Base-by-base conservation (phyloP, 441 rosid species). In the Eruca vesicaria region DNA sequence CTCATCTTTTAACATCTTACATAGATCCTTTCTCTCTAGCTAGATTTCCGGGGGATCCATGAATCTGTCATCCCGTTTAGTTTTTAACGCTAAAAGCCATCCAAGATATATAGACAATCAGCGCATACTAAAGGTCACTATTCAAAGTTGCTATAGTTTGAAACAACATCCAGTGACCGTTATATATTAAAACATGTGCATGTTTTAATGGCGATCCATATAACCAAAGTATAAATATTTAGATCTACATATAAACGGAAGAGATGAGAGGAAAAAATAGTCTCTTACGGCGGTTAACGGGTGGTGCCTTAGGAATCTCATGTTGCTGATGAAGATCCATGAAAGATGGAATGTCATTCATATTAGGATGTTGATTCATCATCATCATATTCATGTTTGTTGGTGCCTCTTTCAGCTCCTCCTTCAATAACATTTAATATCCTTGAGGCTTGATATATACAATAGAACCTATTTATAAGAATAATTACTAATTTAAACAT, bases 251-350 rank as follows among this genome's bases (percentile, higher is more conserved):
- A 3, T 14, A 63, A 16, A 11, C 0, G 6, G 5, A 50, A 32
- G 12, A 43, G 43, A 21, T 33, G 62, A 67, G 20, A 43, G 10
- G 36, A 38, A 69, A 28, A 18, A 4, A 20, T 9, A 20, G 33
- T 63, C 48, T 76, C 92, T 86, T 76, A 91, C 97, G 95, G 84
- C 93, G 84, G 82, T 91, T 91, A 59, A 81, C 84, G 0, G 78
- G 79, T 5, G 88, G 89, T 8, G 95, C 89, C 59, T 87, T 86
- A 28, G 92, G 85, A 68, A 89, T 81, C 79, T 88, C 90, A 75
- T 88, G 82, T 78, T 86, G 90, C 61, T 82, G 87, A 66, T 77
- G 85, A 52, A 82, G 63, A 26, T 84, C 87, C 90, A 85, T 67
- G 50, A 82, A 19, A 6, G 76, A 58, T 63, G 76, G 52, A 0